These are phyloP conservation scores for Urtica urens DNA, from an alignment of 306 rosid genomes.

Conservation along the genomic window DNA sequence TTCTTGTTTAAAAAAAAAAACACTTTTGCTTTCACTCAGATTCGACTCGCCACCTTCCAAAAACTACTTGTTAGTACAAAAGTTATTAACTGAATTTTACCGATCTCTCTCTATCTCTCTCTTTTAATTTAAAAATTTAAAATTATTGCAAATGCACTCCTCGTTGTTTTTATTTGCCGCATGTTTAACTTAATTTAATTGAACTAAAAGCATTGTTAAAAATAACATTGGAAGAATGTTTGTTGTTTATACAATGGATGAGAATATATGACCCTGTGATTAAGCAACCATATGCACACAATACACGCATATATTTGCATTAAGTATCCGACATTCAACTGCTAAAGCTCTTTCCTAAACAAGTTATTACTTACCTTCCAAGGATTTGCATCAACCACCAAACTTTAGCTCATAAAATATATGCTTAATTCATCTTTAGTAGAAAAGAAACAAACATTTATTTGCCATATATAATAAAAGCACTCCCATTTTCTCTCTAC, in stretches of 20 bases:
- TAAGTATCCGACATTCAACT: slow-evolving; percentile 17
- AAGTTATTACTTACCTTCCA: slow-evolving; percentile 12
- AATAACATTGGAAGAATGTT: too few relatives aligned
- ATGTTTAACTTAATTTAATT: too few relatives aligned
- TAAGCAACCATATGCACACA: slow-evolving; percentile 17
- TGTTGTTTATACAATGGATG: neutral
- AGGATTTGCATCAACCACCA: slow-evolving; percentile 13
- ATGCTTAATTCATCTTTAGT: neutral
- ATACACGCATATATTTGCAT: too few relatives aligned
- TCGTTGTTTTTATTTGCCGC: too few relatives aligned
- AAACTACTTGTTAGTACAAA: neutral
- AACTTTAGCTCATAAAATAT: neutral
- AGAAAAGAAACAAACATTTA: neutral
- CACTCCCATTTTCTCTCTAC: neutral
- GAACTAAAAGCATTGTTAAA: too few relatives aligned
- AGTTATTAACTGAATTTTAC: neutral
- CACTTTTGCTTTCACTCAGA: neutral
- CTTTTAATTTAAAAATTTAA: neutral
- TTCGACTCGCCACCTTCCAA: neutral
- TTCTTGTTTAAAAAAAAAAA: neutral
- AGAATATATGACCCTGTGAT: slow-evolving; percentile 16
- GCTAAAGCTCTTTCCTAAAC: slow-evolving; percentile 4
- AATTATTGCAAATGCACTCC: too few relatives aligned
- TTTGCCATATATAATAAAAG: neutral
- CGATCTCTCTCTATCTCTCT: neutral